Conservation (phyloP, 345 rosid species). For the Streptanthus diversifolius region DNA sequence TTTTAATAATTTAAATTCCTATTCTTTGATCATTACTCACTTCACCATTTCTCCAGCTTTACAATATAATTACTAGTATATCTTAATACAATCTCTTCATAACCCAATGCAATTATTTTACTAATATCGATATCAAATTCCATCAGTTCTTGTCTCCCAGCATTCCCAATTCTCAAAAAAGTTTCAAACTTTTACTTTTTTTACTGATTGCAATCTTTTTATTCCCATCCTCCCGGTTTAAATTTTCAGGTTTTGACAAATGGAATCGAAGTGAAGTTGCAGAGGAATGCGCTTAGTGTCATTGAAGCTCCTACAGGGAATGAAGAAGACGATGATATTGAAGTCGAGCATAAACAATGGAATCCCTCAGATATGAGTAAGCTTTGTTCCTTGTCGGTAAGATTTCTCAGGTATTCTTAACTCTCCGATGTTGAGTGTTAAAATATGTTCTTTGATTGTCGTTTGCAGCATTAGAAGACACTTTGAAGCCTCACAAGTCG, state of each 20-base stretch:
- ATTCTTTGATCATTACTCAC: conserved; percentile 13
- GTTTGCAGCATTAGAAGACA: conserved; percentile 69
- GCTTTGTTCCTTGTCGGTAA: conserved; percentile 24
- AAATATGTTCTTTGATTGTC: not conserved
- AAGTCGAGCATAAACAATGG: conserved; percentile 58
- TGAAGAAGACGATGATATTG: conserved; percentile 78
- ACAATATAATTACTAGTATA: not conserved
- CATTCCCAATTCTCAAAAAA: conserved; percentile 25
- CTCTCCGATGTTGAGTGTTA: not conserved
- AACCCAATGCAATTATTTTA: conserved; percentile 16
- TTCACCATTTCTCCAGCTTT: conserved; percentile 14
- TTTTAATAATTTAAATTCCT: not conserved
- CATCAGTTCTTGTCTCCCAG: conserved; percentile 30
- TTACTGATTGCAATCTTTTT: not conserved
- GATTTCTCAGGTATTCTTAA: not conserved
- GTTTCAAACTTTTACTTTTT: not conserved
- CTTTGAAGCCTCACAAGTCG: conserved; percentile 78
- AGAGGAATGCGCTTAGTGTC: conserved; percentile 97
- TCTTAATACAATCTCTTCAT: conserved; percentile 11
- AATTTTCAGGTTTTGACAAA: conserved; percentile 78
- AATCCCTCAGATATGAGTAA: conserved; percentile 79
- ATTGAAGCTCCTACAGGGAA: conserved; percentile 96
- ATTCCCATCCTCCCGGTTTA: not conserved
- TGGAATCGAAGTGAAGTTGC: conserved; percentile 96
- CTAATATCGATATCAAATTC: conserved; percentile 20